Percentiles rank a stretch among this genome's conserved stretches.
These are phyloP conservation scores for Udeniomyces megalosporus DNA, from an alignment of 768 basidiomycete species.

Conservation along the genomic window DNA sequence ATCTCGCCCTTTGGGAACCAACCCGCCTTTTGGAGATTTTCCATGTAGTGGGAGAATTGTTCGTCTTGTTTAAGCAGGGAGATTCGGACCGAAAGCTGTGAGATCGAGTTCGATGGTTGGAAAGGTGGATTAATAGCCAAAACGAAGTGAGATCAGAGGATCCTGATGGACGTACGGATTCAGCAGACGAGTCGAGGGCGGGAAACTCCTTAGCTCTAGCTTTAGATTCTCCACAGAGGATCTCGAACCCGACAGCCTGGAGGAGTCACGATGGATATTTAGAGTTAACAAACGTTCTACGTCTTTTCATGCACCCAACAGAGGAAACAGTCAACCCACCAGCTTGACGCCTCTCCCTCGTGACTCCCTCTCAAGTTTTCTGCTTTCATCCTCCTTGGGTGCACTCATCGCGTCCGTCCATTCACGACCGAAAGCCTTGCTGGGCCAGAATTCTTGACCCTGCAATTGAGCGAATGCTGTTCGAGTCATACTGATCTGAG, in stretches of 20 bases:
- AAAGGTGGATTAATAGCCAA: not conserved
- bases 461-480: slow-evolving; percentile 85
- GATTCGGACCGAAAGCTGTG: slow-evolving; percentile 46
- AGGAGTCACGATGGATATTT: too few species aligned
- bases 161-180: slow-evolving; percentile 16
- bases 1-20: slow-evolving; percentile 60
- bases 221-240: slow-evolving; percentile 44
- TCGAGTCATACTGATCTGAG: slow-evolving; percentile 60
- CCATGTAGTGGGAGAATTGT: slow-evolving; percentile 55
- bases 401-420: slow-evolving; percentile 18
- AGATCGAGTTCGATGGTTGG: not conserved
- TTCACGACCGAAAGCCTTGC: slow-evolving; percentile 62
- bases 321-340: slow-evolving; percentile 36
- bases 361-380: slow-evolving; percentile 53
- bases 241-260: slow-evolving; percentile 90
- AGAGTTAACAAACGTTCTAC: too few species aligned
- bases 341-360: slow-evolving; percentile 86
- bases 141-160: slow-evolving; percentile 11
- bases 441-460: slow-evolving; percentile 82
- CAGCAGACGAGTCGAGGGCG: slow-evolving; percentile 3
- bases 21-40: slow-evolving; percentile 44
- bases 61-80: slow-evolving; percentile 50
- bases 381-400: slow-evolving; percentile 5
- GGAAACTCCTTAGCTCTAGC: slow-evolving; percentile 1
- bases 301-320: too few species aligned